A percentile compares a stretch with the other conserved stretches of the same genome.
Conservation (phyloP, 208 protist genomes). For the Naegleria lovaniensis region DNA sequence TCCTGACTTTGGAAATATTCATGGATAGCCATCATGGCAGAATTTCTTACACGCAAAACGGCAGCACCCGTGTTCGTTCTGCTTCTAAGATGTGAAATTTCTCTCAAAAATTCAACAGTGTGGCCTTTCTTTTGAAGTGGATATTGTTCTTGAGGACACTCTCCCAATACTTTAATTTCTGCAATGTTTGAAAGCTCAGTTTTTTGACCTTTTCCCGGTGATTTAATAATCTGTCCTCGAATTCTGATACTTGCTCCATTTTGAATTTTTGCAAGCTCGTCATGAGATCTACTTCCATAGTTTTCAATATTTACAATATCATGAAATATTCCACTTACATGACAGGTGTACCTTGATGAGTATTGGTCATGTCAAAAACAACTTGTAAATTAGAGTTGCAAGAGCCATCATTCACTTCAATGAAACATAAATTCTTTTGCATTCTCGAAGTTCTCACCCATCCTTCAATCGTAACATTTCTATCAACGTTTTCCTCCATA, state of each 20-base stretch:
- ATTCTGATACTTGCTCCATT: neutral
- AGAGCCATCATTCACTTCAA: conserved; percentile 23
- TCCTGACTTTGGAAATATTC: conserved; percentile 47
- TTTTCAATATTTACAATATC: neutral
- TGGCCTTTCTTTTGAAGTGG: conserved; percentile 68
- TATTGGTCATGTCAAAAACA: neutral
- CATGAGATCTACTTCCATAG: neutral
- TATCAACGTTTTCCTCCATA: neutral
- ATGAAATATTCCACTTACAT: neutral
- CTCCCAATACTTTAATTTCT: conserved; percentile 40
- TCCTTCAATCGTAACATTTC: neutral
- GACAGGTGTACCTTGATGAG: no score
- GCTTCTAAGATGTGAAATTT: conserved; percentile 59
- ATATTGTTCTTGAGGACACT: conserved; percentile 40
- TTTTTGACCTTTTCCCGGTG: neutral
- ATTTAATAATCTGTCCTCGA: neutral
- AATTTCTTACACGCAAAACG: conserved; percentile 54
- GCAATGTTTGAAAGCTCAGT: neutral
- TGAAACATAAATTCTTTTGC: conserved; percentile 2
- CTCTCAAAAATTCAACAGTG: conserved; percentile 65
- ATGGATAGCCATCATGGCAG: conserved; percentile 46
- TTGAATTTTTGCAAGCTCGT: neutral
- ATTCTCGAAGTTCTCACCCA: conserved; percentile 7
- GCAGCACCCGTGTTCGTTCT: conserved; percentile 57
- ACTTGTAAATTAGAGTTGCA: neutral